Base-by-base conservation (phyloP, 1,139 yeast species). In the Scheffersomyces parashehatae region DNA sequence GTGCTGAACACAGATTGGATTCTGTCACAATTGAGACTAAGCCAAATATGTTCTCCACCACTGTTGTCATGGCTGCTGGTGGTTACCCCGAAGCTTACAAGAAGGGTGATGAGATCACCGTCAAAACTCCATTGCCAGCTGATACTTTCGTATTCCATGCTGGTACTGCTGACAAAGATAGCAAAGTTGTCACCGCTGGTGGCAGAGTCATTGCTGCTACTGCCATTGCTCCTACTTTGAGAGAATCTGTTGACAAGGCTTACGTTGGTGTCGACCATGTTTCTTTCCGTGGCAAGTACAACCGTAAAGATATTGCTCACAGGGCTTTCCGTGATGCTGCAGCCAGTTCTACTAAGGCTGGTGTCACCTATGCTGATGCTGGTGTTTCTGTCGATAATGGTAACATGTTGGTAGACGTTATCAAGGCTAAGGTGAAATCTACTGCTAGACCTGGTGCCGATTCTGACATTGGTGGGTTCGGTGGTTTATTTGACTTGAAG, bases 361-460 rank as follows among this genome's bases (percentile, higher is more conserved):
- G 85, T 14, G 79, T 88, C 53, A 91, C 97, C 2, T 91, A 91
- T 58, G 96, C 89, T 47, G 88, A 82, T 53, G 89, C 99, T 14
- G 99, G 99, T 68, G 99, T 95, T 36, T 89, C 97, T 38, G 97
- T 95, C 40, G 99, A 93, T 61, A 86, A 88, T 52, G 99, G 99
- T 55, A 93, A 93, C 68, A 66, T 77, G 56, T 80, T 95, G 49
- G 98, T 95, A 37, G 91, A 91, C 63, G 83, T 84, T 57, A 95
- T 95, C 67, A 95, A 95, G 70, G 81, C 84, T 41, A 82, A 85
- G 67, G 99, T 95, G 41, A 88, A 87, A 67, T 85, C 96, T n/a
- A 95, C 99, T 15, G 84, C 88, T 36, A 85, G 99, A 68, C 77
- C 95, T 29, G 99, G 99, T 58, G 95, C 99, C 37, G 97, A 93